These are phyloP conservation scores for Senna siamea DNA, from an alignment of 306 rosid species.

Conservation along the genomic window DNA sequence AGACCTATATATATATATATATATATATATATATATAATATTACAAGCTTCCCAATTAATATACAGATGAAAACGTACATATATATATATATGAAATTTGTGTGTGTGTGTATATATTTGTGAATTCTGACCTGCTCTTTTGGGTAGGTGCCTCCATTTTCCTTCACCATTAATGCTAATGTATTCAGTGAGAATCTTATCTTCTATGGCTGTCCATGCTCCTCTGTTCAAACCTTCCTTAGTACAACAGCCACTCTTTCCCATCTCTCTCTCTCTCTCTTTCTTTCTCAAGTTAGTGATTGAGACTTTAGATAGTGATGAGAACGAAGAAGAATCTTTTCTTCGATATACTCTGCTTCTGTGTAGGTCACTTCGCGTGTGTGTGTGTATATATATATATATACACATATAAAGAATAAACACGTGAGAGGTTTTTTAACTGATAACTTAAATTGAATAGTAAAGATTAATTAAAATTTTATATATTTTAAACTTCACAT, in stretches of 20 bases:
- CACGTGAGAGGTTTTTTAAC: too few relatives aligned
- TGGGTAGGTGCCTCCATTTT: conserved; percentile 57
- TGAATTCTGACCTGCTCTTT: conserved; percentile 63
- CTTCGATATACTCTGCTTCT: too few relatives aligned
- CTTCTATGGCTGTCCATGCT: conserved; percentile 61
- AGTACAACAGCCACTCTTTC: conserved; percentile 55
- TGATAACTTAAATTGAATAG: too few relatives aligned
- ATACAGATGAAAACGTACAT: too few relatives aligned
- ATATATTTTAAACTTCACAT: too few relatives aligned
- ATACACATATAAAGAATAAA: too few relatives aligned
- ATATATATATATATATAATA: too few relatives aligned
- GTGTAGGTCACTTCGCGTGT: too few relatives aligned
- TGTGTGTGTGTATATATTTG: too few relatives aligned
- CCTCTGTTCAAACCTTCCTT: conserved; percentile 58
- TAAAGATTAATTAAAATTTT: too few relatives aligned
- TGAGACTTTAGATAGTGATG: not conserved
- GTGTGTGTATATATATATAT: not conserved
- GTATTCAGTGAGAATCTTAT: conserved; percentile 47
- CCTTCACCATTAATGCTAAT: conserved; percentile 53
- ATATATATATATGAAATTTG: too few relatives aligned
- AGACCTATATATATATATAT: conserved; percentile 27
- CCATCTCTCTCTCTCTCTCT: conserved; percentile 45
- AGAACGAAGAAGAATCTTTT: not conserved
- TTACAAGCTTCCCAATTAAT: too few relatives aligned
- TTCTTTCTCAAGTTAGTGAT: not conserved